Evolutionary conservation across 345 rosid species (phyloP).

Genomic region (Dimocarpus longan): DNA sequence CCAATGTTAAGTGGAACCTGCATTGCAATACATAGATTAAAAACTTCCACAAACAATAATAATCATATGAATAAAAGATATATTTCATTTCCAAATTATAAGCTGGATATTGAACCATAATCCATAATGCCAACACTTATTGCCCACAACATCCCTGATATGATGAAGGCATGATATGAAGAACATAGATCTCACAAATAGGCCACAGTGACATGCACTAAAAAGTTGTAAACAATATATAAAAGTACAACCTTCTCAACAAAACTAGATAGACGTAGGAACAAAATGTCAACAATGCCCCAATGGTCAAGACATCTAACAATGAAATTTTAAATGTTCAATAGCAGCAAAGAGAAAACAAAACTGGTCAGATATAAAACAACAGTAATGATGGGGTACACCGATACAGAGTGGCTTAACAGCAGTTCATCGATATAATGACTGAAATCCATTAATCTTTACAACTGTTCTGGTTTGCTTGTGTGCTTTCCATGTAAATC

Average conservation of each 20-base stretch:
- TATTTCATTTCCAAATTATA: neutral
- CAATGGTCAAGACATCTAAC: neutral
- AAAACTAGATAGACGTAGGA: neutral
- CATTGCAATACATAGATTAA: constrained; percentile 26
- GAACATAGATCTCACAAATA: neutral
- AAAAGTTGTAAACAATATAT: neutral
- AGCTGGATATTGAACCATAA: neutral
- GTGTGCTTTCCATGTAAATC: neutral
- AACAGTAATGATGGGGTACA: neutral
- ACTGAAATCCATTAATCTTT: neutral
- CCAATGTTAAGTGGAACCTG: constrained; percentile 90
- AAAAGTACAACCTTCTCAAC: neutral
- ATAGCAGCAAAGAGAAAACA: neutral
- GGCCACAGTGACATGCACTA: neutral
- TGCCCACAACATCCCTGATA: neutral
- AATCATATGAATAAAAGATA: neutral
- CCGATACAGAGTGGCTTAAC: neutral
- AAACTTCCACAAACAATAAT: neutral
- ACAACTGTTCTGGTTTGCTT: neutral
- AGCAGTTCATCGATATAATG: neutral
- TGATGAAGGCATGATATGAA: neutral
- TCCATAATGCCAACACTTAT: neutral
- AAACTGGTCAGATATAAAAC: too few relatives aligned
- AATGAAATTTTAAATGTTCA: neutral
- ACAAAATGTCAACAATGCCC: neutral